Base-by-base conservation (phyloP, 2,329 filamentous ascomycete species). In the Paecilomyces fulvus region DNA sequence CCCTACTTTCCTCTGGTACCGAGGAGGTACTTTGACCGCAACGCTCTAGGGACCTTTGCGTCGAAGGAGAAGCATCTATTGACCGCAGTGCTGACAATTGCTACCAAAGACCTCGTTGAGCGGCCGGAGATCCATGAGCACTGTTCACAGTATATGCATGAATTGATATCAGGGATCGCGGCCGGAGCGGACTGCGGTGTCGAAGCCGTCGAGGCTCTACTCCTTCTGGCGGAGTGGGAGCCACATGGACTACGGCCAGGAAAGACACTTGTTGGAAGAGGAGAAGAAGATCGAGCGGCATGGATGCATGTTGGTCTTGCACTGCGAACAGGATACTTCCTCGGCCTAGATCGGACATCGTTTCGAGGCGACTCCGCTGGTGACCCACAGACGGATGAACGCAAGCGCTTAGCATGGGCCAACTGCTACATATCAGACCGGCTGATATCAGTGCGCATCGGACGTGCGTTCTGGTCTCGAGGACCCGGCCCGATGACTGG, bases 221-320 rank as follows among this genome's bases (percentile, higher is more conserved):
- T 89, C 0, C 74, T 90, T 1, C 79, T 90, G 1, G 86, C 87
- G 0, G 86, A 90, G 64, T 90, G 87, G 87, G 85, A 85, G 6
- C 85, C 85, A 0, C 86, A 87, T 59, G 83, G 83, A 0, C 79
- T 84, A 1, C 76, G 84, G 5, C 79, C 79, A 2, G 75, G 80
- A 31, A 81, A 83, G 30, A 83, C 83, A 30, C 78, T 81, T 25
- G 83, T 89, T 20, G 87, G 86, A 0, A 80, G 86, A 55, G 87
- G 87, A 8, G 86, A 89, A 67, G 87, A 89, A 65, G 86, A 90
- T 63, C 80, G 87, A 49, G 85, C 87, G 30, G 85, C 86, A 0
- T 90, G 87, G 87, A 89, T 89, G 86, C 84, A 89, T 63, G 85
- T 89, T 5, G 87, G 87, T 1, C 79, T 86, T 20, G 87, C 87